These are phyloP conservation scores for Fusarium fujikuroi DNA, from an alignment of 2,329 filamentous ascomycete genomes.

Conservation along the genomic window DNA sequence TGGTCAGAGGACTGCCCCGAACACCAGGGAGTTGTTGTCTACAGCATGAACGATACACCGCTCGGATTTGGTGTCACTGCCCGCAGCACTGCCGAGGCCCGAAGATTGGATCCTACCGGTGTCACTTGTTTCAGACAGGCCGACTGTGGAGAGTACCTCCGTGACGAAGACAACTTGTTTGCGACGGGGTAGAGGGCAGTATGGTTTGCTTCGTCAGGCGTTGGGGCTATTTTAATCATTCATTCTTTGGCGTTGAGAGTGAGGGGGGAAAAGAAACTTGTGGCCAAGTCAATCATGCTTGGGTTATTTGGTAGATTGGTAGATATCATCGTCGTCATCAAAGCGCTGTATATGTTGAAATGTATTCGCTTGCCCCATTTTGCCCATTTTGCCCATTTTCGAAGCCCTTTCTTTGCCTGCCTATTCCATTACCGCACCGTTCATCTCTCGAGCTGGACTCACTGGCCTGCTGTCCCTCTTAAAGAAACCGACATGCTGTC, in stretches of 20 bases:
- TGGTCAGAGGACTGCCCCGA: conserved; percentile 94
- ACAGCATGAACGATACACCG: conserved; percentile 93
- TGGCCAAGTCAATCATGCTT: conserved; percentile 30
- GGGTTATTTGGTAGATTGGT: conserved; percentile 37
- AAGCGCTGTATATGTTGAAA: conserved; percentile 39
- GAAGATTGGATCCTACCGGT: conserved; percentile 88
- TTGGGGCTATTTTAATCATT: conserved; percentile 41
- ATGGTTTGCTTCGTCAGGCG: conserved; percentile 36
- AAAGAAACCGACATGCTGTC: conserved; percentile 88
- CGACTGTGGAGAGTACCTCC: conserved; percentile 93
- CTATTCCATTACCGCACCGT: conserved; percentile 36
- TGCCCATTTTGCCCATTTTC: conserved; percentile 27
- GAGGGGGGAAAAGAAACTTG: conserved; percentile 29
- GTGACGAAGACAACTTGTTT: conserved; percentile 79
- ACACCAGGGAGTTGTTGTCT: conserved; percentile 90
- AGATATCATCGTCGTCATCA: conserved; percentile 35
- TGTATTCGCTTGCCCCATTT: conserved; percentile 34
- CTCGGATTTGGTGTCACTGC: conserved; percentile 93
- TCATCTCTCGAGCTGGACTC: conserved; percentile 55
- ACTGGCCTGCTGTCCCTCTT: conserved; percentile 63
- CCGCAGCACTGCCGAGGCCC: conserved; percentile 84
- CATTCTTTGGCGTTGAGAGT: conserved; percentile 38
- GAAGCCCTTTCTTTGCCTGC: neutral
- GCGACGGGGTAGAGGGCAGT: conserved; percentile 56
- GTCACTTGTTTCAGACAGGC: conserved; percentile 91